Conservation (phyloP, 2,329 filamentous ascomycete genomes). For the Ceratocystis variospora region DNA sequence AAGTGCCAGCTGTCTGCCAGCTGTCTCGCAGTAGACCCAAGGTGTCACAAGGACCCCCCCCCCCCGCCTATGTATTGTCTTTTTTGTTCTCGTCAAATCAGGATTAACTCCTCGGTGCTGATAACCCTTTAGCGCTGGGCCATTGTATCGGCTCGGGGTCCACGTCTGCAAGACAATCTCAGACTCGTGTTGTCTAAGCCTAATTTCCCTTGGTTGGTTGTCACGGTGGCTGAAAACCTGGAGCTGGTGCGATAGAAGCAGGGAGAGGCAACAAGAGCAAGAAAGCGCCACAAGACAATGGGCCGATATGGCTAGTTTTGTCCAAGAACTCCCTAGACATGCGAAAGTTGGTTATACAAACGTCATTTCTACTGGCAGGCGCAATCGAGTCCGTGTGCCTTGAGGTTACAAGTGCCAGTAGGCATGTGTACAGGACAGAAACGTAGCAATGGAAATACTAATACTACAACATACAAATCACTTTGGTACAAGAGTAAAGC, state of each 20-base stretch:
- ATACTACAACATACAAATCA: neutral
- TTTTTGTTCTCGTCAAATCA: conserved; percentile 2
- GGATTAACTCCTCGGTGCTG: neutral
- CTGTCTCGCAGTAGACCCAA: neutral
- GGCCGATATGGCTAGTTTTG: too few species aligned
- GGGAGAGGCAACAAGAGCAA: neutral
- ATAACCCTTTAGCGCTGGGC: neutral
- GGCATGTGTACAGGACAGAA: neutral
- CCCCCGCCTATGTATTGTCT: neutral
- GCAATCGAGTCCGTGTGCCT: too few species aligned
- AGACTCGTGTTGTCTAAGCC: conserved; percentile 4
- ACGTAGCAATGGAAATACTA: neutral
- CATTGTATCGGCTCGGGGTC: neutral
- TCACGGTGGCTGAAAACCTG: neutral
- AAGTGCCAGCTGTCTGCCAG: neutral
- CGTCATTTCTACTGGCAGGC: too few species aligned
- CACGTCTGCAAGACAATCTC: neutral
- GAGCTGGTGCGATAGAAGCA: neutral
- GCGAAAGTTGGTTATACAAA: too few species aligned
- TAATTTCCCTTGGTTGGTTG: conserved; percentile 1
- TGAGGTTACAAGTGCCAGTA: too few species aligned
- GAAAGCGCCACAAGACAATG: neutral
- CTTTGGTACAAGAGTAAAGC: neutral
- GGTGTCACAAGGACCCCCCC: neutral
- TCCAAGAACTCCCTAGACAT: too few species aligned